Evolutionary conservation across 1,284 basidiomycete genomes (phyloP), one percentile per base, ranked within the genome.

Genomic region (Austroboletus rostrupii): DNA sequence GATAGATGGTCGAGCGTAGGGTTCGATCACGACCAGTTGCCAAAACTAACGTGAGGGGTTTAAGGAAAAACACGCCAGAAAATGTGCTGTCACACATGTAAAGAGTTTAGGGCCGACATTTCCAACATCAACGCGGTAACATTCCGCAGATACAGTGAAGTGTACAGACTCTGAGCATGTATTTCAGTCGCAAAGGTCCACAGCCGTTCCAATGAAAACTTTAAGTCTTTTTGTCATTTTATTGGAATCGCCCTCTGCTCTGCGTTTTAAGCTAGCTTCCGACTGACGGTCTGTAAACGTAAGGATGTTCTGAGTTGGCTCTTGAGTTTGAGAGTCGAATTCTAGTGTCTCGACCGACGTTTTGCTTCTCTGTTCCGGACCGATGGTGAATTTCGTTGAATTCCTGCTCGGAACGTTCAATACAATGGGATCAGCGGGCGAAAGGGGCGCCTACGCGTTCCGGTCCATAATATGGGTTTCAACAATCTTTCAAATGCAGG

Each of bases 21-120:
- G 19, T 47, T 67, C 66, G 72, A 70, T 69, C 70, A 56, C 71
- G 77, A 78, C 78, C 69, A 74, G 57, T 76, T 72, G 62, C 64
- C 65, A 79, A 74, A 79, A 67, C n/a, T n/a, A n/a, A n/a, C 74
- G 72, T 73, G 78, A 82, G 84, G 81, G 85, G 82, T 73, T 78
- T 33, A 32, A 19, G 20, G 17, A 57, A 57, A 11, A 11, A n/a
- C 17, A 23, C 53, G 50, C 47, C 46, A 54, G 45, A 10, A 13
- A 3, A 9, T 10, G 23, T 12, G 13, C 12, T 29, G 49, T 12
- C 3, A 7, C 7, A 23, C 37, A 31, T 36, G n/a, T 35, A 12
- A 14, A 31, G 2, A 0, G 26, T 67, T 70, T 60, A 69, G 70
- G 67, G 67, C 58, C 47, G 69, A 48, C 57, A 53, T 47, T 49